Conservation (phyloP, 306 rosid genomes). For the Cercis canadensis region DNA sequence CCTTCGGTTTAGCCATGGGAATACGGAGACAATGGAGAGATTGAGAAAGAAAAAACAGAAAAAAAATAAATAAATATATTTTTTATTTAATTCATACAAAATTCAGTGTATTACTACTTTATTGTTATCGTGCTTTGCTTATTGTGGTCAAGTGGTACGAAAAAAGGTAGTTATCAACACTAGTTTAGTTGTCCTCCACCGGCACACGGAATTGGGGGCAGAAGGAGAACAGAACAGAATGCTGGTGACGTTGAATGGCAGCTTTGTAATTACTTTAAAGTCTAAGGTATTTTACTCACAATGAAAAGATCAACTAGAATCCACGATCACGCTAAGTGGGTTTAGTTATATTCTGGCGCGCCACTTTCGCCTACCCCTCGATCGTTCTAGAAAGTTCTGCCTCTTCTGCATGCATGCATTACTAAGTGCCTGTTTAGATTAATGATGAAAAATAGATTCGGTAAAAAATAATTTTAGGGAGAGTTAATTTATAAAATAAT, state of each 20-base stretch:
- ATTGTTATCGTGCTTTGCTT: constrained; percentile 29
- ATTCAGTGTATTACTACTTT: background rate
- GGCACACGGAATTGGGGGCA: background rate
- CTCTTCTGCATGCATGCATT: background rate
- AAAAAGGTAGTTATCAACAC: background rate
- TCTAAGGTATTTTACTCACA: background rate
- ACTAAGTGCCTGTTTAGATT: too few species aligned
- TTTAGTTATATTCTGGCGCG: constrained; percentile 11
- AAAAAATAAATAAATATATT: constrained; percentile 1
- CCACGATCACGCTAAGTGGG: constrained; percentile 42
- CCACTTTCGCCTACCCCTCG: constrained; percentile 21
- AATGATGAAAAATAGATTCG: too few species aligned
- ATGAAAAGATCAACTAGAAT: too few species aligned
- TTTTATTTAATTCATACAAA: background rate
- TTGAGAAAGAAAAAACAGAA: constrained; percentile 29
- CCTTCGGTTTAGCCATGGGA: constrained; percentile 84
- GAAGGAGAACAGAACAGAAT: background rate
- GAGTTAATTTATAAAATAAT: too few species aligned
- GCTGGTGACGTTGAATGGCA: constrained; percentile 24
- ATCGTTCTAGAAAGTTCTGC: constrained; percentile 8
- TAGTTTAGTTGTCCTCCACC: background rate
- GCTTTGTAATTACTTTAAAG: background rate
- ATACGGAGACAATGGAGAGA: constrained; percentile 13
- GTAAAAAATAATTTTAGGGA: too few species aligned
- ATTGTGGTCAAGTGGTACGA: constrained; percentile 1